Evolutionary conservation across 805 yeast genomes (phyloP).

Genomic region (Ogataea paradorogensis): DNA sequence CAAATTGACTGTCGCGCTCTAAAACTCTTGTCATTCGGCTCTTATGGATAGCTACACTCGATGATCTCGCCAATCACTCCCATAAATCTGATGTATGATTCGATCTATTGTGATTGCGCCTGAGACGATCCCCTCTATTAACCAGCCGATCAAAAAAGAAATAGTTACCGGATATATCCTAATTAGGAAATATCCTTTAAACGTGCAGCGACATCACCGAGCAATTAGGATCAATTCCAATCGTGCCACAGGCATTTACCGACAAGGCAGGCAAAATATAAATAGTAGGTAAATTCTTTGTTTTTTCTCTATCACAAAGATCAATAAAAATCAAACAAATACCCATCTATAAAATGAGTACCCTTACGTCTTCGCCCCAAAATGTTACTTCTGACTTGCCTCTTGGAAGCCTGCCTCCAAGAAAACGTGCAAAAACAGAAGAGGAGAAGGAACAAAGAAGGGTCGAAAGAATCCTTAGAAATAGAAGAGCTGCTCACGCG

Average conservation of each 20-base stretch:
- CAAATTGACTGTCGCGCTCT: no score
- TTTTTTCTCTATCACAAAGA: neutral
- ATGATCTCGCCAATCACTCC: no score
- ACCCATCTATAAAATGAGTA: constrained; percentile 14
- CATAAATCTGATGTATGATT: neutral
- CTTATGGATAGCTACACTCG: no score
- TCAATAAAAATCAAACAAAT: constrained; percentile 14
- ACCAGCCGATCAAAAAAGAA: neutral
- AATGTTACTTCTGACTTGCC: constrained; percentile 13
- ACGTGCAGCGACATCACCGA: constrained; percentile 2
- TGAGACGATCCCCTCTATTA: neutral
- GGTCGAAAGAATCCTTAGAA: constrained; percentile 86
- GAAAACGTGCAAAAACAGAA: constrained; percentile 93
- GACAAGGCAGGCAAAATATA: constrained; percentile 5
- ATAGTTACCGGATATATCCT: constrained; percentile 3
- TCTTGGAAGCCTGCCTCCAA: constrained; percentile 63
- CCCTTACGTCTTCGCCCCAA: constrained; percentile 11
- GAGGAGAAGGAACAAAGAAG: constrained; percentile 97
- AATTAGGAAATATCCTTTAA: neutral
- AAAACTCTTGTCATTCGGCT: no score
- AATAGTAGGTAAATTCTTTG: constrained; percentile 8
- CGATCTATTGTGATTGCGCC: neutral
- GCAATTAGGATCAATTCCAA: constrained; percentile 2
- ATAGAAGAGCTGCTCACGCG: constrained; percentile 96
- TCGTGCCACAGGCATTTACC: constrained; percentile 4